Base-by-base conservation (phyloP, 768 basidiomycete genomes). In the Tulasnella sp. region DNA sequence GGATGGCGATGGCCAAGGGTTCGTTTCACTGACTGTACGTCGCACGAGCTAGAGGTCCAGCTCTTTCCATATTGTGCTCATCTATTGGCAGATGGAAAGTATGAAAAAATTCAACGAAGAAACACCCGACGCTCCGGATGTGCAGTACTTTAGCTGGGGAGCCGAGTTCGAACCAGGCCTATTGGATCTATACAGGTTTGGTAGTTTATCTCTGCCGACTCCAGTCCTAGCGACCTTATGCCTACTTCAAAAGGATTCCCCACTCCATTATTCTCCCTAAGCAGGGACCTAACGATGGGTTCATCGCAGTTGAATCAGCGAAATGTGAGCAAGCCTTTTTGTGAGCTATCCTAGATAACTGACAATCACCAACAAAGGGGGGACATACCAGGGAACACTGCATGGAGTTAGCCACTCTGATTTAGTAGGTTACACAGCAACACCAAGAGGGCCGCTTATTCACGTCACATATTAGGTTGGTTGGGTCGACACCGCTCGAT, bases 101-200 rank as follows among this genome's bases (percentile, higher is more conserved):
- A 99, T 99, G 97, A 89, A 88, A 46, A 85, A 88, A 75, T 99
- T 99, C 86, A 99, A 99, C 84, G 90, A 93, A 79, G 88, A 92
- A 46, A 94, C 94, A 0, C 93, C 94, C 0, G 92, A 99, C 82
- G 89, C 92, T 0, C 87, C 89, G 1, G 90, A 89, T 34, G 92
- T 99, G 77, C 89, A 90, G 81, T 99, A 99, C 85, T 97, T 94
- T 82, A 96, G 94, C 83, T 99, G 96, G 94, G 98, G 98, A 16
- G 98, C 98, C 2, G 88, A 89, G 21, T 96, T 96, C 83, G 90
- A 93, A 21, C 97, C 98, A 8, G 93, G 94, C 0, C 85, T 97
- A 72, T 91, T 99, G 71, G 97, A 99, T 85, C 93, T 95, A 0
- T 98, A 94, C 91, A 93, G 93, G 86, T 85, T 78, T 82, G 88